Percentiles rank a stretch among this genome's conserved stretches.
phyloP scores from a whole-genome alignment of 345 rosid species.

The Lumnitzera littorea region DNA sequence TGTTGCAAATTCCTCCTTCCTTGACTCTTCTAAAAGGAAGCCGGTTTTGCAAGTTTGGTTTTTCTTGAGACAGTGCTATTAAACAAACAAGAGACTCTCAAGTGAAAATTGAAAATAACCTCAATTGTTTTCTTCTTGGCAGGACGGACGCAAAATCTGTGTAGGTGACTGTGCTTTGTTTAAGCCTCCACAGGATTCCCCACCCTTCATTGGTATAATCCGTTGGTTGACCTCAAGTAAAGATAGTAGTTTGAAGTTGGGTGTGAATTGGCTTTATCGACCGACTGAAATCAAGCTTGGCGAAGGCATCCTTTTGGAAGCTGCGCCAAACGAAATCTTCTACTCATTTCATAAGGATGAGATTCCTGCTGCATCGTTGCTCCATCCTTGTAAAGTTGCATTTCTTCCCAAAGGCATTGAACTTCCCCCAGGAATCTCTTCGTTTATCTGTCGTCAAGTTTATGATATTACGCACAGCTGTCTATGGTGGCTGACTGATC shows the following conservation, averaged over 20 bases:
- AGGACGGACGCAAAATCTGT: constrained; percentile 83
- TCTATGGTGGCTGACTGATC: constrained; percentile 97
- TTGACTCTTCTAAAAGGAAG: neutral
- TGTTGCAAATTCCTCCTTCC: neutral
- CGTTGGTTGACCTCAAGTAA: constrained; percentile 39
- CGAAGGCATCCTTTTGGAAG: constrained; percentile 71
- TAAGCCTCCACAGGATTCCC: constrained; percentile 75
- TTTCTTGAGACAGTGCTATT: too few relatives aligned
- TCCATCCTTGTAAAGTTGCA: constrained; percentile 95
- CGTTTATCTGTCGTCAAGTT: constrained; percentile 81
- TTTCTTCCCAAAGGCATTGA: constrained; percentile 77
- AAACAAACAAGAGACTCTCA: too few relatives aligned
- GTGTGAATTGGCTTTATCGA: constrained; percentile 90
- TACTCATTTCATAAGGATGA: constrained; percentile 95
- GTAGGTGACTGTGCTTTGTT: constrained; percentile 95
- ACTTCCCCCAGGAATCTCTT: constrained; percentile 68
- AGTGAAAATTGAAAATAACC: constrained; percentile 1
- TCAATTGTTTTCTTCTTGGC: constrained; percentile 4
- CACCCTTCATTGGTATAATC: constrained; percentile 83
- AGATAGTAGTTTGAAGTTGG: constrained; percentile 43
- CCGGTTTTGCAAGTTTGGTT: too few relatives aligned
- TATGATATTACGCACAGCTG: constrained; percentile 64
- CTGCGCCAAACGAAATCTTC: constrained; percentile 88
- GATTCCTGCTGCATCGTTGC: constrained; percentile 75
- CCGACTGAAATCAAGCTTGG: constrained; percentile 80